Base-by-base conservation (phyloP, 228 moss, liverwort and hornwort genomes). In the Sphagnum magellanicum region DNA sequence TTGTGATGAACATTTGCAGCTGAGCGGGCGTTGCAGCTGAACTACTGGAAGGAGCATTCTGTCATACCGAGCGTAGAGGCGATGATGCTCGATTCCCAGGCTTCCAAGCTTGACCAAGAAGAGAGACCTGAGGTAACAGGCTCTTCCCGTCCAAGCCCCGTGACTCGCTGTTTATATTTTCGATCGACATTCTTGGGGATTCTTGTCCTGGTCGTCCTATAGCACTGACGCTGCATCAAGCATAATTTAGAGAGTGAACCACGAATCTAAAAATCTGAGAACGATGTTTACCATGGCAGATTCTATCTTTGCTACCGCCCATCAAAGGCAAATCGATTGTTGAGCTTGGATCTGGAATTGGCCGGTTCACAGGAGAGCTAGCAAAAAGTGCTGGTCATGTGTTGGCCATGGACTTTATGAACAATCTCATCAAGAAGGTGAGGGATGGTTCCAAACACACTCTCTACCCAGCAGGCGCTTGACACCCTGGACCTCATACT, bases 71-170 rank as follows among this genome's bases (percentile, higher is more conserved):
- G 81, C 67, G 83, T 98, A 1, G 98, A 98, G 80, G 90, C 91
- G 48, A 98, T 98, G 94, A 94, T 94, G 98, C 90, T 98, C 52
- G 98, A 98, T 76, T 94, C 92, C 59, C 94, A 98, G 77, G 98
- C 92, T 75, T 72, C 80, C 51, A 90, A 90, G 78, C 87, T 94
- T 50, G 94, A 98, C 70, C 63, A 79, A 71, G 98, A 98, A 76
- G 98, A 98, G 48, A 89, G 98, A 47, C 98, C 98, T 2, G 94
- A 98, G 92, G 95, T 96, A 32, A 32, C 3, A 32, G 32, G 32
- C 32, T 32, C 32, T 32, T 32, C 32, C 32, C 32, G 32, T 32
- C 32, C 32, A 32, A 32, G 32, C 32, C 32, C 32, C 32, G 2
- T 32, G 32, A 32, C 32, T 32, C 32, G 32, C 32, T 32, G 32